Evolutionary conservation across 1,139 yeast species (phyloP), one percentile per base, ranked within the genome.

Genomic region (Geotrichum bryndzae): DNA sequence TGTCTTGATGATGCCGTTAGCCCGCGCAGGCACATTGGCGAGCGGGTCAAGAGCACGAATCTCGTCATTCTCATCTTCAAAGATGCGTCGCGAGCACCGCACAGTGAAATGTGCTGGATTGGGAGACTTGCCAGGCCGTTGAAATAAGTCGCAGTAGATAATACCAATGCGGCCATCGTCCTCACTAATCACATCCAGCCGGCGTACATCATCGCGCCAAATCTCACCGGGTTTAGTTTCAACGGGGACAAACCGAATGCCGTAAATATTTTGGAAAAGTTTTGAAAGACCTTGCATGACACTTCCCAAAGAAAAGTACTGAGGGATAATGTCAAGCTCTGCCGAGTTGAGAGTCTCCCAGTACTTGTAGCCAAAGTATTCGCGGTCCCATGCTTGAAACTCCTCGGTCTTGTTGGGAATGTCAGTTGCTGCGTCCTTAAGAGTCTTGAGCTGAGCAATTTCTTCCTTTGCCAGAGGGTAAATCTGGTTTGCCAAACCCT

Each of bases 71-170:
- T 63, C 86, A 66, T 81, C 82, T 3, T 86, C 80, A 67, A 84
- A 87, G 1, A 88, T 78, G 65, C 80, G 81, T 67, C 99, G 81
- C 55, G 97, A 90, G 71, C 99, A 94, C 62, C 95, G 92, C n/a
- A 94, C 90, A 0, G 99, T 94, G 74, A 90, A 95, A 76, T 94
- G 99, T 0, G 99, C 96, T 1, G 99, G 97, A 65, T 84, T 84
- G 2, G 85, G 80, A 11, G 77, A 74, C 71, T 87, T 87, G 31
- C 87, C 87, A 0, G 74, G 76, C 58, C 91, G 77, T 68, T 82
- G 84, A 67, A 85, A 84, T 53, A 87, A 72, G 69, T 87, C 94
- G 68, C 89, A 82, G 70, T 87, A 87, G 48, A 87, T 83, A 22
- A 84, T 79, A 13, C 91, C 91, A 55, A 85, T 78, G 11, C 79